These are phyloP conservation scores for Penicillium egyptiacum DNA, from an alignment of 495 filamentous ascomycete genomes.

Conservation along the genomic window DNA sequence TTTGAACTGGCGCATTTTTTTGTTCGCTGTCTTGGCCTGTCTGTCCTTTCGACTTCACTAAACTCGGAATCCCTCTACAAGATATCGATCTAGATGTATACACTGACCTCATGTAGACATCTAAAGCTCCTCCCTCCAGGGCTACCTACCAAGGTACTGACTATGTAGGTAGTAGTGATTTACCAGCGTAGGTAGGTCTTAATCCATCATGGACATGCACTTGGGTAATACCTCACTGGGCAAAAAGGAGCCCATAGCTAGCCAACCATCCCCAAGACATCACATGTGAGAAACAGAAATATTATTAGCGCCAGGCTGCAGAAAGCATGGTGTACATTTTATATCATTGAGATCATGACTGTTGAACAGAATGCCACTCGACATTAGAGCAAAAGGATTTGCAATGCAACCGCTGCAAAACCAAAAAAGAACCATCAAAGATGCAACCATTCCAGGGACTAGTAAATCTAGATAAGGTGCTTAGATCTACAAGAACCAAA, in stretches of 20 bases:
- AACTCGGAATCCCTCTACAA: neutral
- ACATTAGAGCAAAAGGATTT: slow-evolving; percentile 29
- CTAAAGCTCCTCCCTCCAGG: neutral
- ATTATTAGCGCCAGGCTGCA: slow-evolving; percentile 16
- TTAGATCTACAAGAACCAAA: slow-evolving; percentile 57
- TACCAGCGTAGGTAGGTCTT: neutral
- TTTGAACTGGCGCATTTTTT: neutral
- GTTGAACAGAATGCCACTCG: slow-evolving; percentile 39
- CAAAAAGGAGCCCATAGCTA: neutral
- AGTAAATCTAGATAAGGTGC: slow-evolving; percentile 69
- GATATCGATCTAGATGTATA: neutral
- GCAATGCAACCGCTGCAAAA: slow-evolving; percentile 30
- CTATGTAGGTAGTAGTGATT: neutral
- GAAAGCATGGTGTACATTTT: slow-evolving; percentile 33
- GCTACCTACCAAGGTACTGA: neutral
- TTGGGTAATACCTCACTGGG: neutral
- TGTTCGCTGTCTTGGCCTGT: too few species aligned
- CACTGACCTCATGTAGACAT: neutral
- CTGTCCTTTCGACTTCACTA: neutral
- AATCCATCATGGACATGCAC: neutral
- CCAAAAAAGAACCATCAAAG: slow-evolving; percentile 17
- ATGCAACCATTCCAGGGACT: slow-evolving; percentile 15
- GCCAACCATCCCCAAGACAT: neutral
- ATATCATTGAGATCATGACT: slow-evolving; percentile 45
- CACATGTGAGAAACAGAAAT: neutral